Percentiles rank a stretch among this genome's conserved stretches.
phyloP scores from a whole-genome alignment of 305 asterid genomes.

The Fraxinus albicans region DNA sequence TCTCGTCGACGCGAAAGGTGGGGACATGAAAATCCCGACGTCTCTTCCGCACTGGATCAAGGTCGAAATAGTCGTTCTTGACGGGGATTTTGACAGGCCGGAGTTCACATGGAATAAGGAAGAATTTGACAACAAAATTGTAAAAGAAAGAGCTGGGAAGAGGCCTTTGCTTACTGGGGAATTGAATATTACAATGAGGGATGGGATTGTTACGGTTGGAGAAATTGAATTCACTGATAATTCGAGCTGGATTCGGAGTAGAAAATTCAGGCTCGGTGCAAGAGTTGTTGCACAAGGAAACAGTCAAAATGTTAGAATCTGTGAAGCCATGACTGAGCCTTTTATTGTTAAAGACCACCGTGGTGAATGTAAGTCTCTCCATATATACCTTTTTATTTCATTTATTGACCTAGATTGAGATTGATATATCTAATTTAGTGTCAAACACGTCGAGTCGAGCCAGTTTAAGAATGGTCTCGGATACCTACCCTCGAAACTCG shows the following conservation, averaged over 20 bases:
- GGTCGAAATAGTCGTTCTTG: constrained; percentile 56
- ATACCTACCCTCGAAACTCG: background rate
- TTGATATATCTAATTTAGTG: background rate
- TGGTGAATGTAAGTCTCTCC: constrained; percentile 57
- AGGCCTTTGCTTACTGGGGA: constrained; percentile 70
- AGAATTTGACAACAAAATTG: constrained; percentile 40
- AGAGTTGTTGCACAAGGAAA: constrained; percentile 35
- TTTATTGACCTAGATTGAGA: background rate
- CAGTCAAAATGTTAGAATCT: constrained; percentile 12
- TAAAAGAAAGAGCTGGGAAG: constrained; percentile 61
- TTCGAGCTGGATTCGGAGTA: constrained; percentile 72
- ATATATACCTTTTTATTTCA: background rate
- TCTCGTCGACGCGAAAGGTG: constrained; percentile 27
- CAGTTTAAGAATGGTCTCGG: background rate
- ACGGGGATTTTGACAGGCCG: constrained; percentile 56
- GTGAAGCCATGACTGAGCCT: constrained; percentile 57
- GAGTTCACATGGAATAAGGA: constrained; percentile 30
- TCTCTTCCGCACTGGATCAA: constrained; percentile 34
- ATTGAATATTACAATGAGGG: constrained; percentile 42
- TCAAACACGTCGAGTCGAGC: background rate
- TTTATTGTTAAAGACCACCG: constrained; percentile 77
- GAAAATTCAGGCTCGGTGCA: constrained; percentile 66
- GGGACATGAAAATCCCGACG: constrained; percentile 18
- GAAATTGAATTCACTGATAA: constrained; percentile 67
- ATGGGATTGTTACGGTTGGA: constrained; percentile 49